phyloP scores from a whole-genome alignment of 139 green algal species.

The Chlamydomonas schloesseri region DNA sequence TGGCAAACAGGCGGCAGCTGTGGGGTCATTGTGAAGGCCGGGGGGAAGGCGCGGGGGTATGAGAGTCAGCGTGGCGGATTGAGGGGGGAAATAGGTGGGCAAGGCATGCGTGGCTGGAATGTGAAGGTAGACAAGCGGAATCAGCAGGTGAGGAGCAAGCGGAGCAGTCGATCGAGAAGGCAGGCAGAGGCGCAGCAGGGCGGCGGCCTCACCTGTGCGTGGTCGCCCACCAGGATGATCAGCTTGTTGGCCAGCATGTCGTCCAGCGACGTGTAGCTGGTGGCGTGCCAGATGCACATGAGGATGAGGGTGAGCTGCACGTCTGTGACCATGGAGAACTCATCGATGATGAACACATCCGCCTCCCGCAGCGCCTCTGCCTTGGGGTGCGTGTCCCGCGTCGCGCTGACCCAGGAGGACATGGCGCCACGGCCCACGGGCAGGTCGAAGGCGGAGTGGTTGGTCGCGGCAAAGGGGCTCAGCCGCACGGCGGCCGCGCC shows the following conservation, averaged over 20 bases:
- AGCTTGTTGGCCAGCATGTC: not conserved
- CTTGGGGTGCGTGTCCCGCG: not conserved
- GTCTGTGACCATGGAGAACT: conserved; percentile 8
- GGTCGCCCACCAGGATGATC: conserved; percentile 13
- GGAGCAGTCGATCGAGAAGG: too few species aligned
- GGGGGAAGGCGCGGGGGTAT: too few species aligned
- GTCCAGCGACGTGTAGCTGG: not conserved
- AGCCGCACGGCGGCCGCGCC: not conserved
- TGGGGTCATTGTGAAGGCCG: too few species aligned
- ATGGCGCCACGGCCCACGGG: not conserved
- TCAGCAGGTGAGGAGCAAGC: not conserved
- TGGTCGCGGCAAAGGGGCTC: not conserved
- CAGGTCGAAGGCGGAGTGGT: not conserved
- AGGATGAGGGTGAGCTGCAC: not conserved
- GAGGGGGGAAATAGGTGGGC: too few species aligned
- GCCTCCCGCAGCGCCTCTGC: not conserved
- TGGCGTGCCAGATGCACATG: not conserved
- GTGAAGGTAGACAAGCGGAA: too few species aligned
- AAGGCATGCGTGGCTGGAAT: too few species aligned
- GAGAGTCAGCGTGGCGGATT: too few species aligned
- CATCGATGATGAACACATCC: conserved; percentile 3
- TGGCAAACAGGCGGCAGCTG: too few species aligned
- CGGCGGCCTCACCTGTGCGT: conserved; percentile 15
- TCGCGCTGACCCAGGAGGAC: not conserved
- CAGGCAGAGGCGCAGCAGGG: too few species aligned